Percentiles rank a stretch among this genome's conserved stretches.
Evolutionary conservation across 129 eudicot genomes (phyloP).

Genomic region (Apium graveolens): DNA sequence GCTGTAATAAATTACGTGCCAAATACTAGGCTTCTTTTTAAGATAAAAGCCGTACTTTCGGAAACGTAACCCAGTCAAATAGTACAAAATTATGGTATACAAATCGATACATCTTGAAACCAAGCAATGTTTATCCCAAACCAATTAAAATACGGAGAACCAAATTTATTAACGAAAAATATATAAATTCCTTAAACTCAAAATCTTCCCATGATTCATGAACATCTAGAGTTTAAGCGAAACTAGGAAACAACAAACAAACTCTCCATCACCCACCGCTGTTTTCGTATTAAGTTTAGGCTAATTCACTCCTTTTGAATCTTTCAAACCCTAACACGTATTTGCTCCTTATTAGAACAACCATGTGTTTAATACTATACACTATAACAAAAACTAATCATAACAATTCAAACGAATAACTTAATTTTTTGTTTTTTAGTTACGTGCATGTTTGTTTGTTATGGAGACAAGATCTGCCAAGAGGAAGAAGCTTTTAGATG

Average conservation of each 20-base stretch:
- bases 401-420: neutral
- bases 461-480: constrained; percentile 84
- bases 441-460: neutral
- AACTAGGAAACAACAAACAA: constrained; percentile 3
- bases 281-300: constrained; percentile 6
- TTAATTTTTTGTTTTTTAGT: neutral
- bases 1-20: too few relatives aligned
- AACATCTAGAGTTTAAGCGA: neutral
- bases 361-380: neutral
- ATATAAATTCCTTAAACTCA: neutral
- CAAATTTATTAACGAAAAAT: too few relatives aligned
- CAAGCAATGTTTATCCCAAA: neutral
- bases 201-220: neutral
- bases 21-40: too few relatives aligned
- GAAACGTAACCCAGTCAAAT: too few relatives aligned
- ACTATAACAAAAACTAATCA: neutral
- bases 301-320: constrained; percentile 8
- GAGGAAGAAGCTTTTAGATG: constrained; percentile 41
- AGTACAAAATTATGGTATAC: too few relatives aligned
- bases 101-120: neutral
- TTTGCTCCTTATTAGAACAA: neutral
- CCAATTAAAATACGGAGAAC: neutral
- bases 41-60: too few relatives aligned
- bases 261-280: constrained; percentile 5
- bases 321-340: constrained; percentile 13